Base-by-base conservation (phyloP, 2,329 filamentous ascomycete species). In the Penicillium corylophilum region DNA sequence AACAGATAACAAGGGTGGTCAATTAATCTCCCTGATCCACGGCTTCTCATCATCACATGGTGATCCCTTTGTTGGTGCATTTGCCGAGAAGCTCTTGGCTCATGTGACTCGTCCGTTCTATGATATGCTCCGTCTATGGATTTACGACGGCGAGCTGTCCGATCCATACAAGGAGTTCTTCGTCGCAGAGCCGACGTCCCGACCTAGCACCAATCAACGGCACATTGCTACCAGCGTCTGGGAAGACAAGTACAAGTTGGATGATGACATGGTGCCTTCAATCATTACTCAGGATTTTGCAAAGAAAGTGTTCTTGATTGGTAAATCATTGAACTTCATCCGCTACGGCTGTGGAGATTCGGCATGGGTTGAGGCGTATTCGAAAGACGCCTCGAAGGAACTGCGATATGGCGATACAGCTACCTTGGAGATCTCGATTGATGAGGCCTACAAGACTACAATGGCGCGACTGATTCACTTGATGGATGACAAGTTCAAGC, bases 271-370 rank as follows among this genome's bases (percentile, higher is more conserved):
- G 88, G 86, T 96, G 22, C 94, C 94, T 0, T 92, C 87, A 38
- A 97, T 97, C 65, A 91, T 96, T 61, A 95, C 90, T 0, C 82
- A 88, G 40, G 92, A 96, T 55, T 96, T 99, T 73, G 91, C 94
- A 0, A 90, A 94, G 61, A 96, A 96, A 67, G 90, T 99, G 5
- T 97, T 97, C 64, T 77, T 99, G 7, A 99, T 99, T 62, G 94
- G 94, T 50, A 99, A 99, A 71, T 96, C 92, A 4, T 81, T 99
- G 48, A 99, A 99, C 72, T 99, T 99, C 72, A 96, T 99, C 68
- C 87, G 94, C 22, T 92, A 96, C 71, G 93, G 91, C 61, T 99
- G 94, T 68, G 88, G 88, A 8, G 95, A 99, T 69, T 90, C 91
- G 22, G 84, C 87, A 28, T 99, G 94, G 94, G 94, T 99, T 1